Conservation (phyloP, 306 rosid species). For the Glycine soja region DNA sequence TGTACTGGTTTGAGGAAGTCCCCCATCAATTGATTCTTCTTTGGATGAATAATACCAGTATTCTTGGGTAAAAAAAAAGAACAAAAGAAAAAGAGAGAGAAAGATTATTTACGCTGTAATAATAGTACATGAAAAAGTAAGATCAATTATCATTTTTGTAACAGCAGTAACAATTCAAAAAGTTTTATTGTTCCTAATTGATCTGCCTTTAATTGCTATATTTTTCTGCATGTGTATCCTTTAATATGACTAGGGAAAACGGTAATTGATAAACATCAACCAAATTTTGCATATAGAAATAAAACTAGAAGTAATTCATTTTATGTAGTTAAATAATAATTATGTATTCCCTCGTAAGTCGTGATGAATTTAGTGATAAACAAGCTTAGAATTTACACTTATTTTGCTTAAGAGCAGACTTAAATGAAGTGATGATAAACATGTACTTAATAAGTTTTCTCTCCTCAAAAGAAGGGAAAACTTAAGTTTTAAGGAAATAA, state of each 20-base stretch:
- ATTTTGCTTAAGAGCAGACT: background rate
- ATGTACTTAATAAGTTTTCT: background rate
- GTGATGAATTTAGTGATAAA: background rate
- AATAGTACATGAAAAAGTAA: background rate
- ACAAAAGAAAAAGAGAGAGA: no score
- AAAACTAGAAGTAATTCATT: background rate
- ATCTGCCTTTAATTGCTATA: background rate
- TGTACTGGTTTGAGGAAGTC: no score
- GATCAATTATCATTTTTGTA: background rate
- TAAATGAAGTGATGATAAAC: background rate
- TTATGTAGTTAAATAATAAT: background rate
- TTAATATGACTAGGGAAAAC: background rate
- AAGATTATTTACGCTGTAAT: background rate
- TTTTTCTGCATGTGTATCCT: no score
- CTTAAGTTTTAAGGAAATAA: background rate
- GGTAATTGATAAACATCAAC: background rate
- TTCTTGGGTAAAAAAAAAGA: no score
- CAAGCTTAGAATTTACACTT: background rate
- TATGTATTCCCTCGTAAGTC: background rate
- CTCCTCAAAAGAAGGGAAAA: background rate
- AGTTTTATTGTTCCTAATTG: no score
- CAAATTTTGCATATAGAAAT: background rate
- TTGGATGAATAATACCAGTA: no score
- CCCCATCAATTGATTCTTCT: no score
- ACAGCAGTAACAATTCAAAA: no score